Evolutionary conservation across 345 rosid species (phyloP).

Genomic region (Fremontodendron californicum): DNA sequence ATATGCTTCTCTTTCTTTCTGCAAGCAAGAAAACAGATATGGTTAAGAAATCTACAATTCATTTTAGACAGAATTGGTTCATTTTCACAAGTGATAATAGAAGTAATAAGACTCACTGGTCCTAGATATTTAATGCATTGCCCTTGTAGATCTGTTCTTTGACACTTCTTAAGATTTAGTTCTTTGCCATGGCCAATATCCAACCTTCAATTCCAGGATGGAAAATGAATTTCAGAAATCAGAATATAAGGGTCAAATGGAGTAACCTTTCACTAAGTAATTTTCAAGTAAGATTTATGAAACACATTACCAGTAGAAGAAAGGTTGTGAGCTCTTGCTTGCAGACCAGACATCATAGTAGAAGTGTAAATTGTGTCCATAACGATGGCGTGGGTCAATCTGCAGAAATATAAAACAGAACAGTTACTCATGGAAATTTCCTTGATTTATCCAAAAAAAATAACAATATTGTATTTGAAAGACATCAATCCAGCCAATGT

Average conservation of each 20-base stretch:
- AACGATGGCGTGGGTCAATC: conserved; percentile 83
- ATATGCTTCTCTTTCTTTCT: conserved; percentile 59
- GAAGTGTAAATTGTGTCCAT: conserved; percentile 81
- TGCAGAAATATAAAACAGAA: conserved; percentile 18
- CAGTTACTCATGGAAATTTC: background rate
- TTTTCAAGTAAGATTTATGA: background rate
- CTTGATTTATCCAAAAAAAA: background rate
- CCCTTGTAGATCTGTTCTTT: conserved; percentile 45
- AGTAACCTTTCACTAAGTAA: background rate
- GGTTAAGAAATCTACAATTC: background rate
- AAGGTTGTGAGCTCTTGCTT: conserved; percentile 63
- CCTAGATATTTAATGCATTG: conserved; percentile 67
- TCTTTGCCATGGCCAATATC: conserved; percentile 75
- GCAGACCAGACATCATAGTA: conserved; percentile 65
- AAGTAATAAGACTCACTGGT: conserved; percentile 39
- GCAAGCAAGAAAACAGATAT: conserved; percentile 16
- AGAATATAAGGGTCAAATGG: conserved; percentile 5
- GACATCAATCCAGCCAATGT: background rate
- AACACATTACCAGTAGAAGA: conserved; percentile 60
- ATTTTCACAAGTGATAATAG: background rate
- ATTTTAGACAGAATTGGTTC: background rate
- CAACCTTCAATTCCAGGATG: conserved; percentile 45
- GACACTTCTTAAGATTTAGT: conserved; percentile 40
- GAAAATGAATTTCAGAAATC: conserved; percentile 12
- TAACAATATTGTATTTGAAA: background rate